phyloP scores from a whole-genome alignment of 176 grass and related monocot genomes.

The Aechmea fasciata region DNA sequence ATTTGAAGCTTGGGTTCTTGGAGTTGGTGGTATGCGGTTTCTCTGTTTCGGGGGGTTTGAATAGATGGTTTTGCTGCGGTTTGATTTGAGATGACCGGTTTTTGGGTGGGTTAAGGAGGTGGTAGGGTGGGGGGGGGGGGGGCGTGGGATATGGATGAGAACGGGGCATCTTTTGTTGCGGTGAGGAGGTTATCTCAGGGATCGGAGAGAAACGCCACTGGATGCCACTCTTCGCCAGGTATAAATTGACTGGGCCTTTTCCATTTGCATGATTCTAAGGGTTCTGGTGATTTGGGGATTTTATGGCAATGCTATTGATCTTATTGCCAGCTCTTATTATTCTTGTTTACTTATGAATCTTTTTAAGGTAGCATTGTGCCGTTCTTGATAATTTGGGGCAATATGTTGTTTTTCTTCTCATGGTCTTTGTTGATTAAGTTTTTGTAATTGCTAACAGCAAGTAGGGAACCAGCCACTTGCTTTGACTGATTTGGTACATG shows the following conservation, averaged over 20 bases:
- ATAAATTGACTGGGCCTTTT: not conserved
- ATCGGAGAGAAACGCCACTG: constrained; percentile 30
- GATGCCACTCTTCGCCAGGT: constrained; percentile 61
- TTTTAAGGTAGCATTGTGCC: too few species aligned
- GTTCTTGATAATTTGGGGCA: too few species aligned
- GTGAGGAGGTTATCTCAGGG: constrained; percentile 36
- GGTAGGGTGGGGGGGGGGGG: not conserved
- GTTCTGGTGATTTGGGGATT: not conserved
- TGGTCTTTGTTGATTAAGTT: too few species aligned
- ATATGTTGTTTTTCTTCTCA: too few species aligned
- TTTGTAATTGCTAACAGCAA: too few species aligned
- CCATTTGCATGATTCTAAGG: not conserved
- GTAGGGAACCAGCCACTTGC: too few species aligned
- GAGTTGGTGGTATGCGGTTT: not conserved
- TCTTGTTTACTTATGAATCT: too few species aligned
- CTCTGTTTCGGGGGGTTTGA: not conserved
- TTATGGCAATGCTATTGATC: constrained; percentile 2
- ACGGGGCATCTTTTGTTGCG: constrained; percentile 45
- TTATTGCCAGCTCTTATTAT: too few species aligned
- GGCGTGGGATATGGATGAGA: constrained; percentile 32
- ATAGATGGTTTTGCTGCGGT: not conserved
- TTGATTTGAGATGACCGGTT: not conserved
- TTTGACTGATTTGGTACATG: too few species aligned
- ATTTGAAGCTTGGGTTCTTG: not conserved
- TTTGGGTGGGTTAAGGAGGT: not conserved